Base-by-base conservation (phyloP, 2,329 filamentous ascomycete species). In the Botrytis pseudocinerea region DNA sequence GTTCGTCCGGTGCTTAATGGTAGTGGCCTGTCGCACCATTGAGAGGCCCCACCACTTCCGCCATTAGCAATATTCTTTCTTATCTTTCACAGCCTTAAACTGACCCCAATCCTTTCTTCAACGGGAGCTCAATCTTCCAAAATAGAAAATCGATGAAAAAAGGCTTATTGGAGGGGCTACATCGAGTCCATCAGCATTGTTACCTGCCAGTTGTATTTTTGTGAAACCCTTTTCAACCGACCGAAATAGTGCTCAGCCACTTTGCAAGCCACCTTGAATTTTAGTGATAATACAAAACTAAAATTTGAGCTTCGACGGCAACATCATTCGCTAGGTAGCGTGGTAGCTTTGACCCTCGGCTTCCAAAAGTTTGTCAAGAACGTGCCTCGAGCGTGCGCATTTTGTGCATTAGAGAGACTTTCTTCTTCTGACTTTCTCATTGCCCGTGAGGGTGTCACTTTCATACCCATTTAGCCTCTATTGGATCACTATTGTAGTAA, bases 1-100 rank as follows among this genome's bases (percentile, higher is more conserved):
- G 35, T 42, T 68, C 32, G 18, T 25, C 9, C 25, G 20, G 62
- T 46, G n/a, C 10, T 42, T 40, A 65, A 54, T 38, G 64, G 25
- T n/a, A 61, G 35, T 61, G 35, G 22, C 28, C 48, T 25, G 65
- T 68, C 48, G 35, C 65, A 68, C 48, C 48, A 68, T 57, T 28
- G n/a, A 32, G 8, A 32, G 46, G 16, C 25, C 35, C 64, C 46
- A 57, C 48, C 25, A 68, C 18, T 46, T 44, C 40, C 40, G 22
- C 35, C 35, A 68, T 46, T 32, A 25, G 25, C 7, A 66, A 8
- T 64, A 40, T 7, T n/a, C 4, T 46, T 63, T 32, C n/a, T n/a
- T 20, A 54, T 40, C 25, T 38, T 2, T 51, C 4, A 7, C n/a
- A n/a, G 32, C 44, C 44, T 25, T 7, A 4, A 20, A 63, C 20